Evolutionary conservation across 306 rosid genomes (phyloP), one percentile per base, ranked within the genome.

Genomic region (Benincasa hispida): DNA sequence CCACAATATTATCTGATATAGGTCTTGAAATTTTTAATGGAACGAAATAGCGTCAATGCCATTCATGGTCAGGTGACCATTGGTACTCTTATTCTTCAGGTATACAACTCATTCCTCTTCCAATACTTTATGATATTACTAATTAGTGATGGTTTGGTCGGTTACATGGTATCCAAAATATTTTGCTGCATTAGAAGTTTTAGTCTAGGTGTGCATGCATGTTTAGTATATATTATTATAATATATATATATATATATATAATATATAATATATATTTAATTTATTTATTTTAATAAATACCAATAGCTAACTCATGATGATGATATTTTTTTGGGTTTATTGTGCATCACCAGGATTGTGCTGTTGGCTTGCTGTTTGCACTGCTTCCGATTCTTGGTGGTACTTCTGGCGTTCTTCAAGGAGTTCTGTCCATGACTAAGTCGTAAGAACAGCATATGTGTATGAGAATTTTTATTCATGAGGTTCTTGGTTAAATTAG

Each of bases 291-390:
- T 48, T 72, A 48, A 32, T 30, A 32, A 19, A 62, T 18, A 18
- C 60, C 35, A 72, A 17, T 72, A 50, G 59, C 42, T 50, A 28
- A 17, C 45, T 14, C n/a, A 72, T 28, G 25, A 17, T 17, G 34
- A 47, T 72, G 13, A 48, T 41, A n/a, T 55, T 25, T 35, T 61
- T 10, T 81, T 79, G 53, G 53, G 51, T 74, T 54, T 21, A n/a
- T 1, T 58, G 80, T 79, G 76, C 54, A 58, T 68, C 79, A 72
- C 78, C 88, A 94, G 97, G 99, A 94, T 76, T 90, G 97, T 87
- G 95, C 99, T 37, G 96, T 94, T 67, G 99, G 99, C 76, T 87
- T 94, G 90, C 92, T 94, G 76, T 94, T 94, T 89, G 97, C 99
- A 10, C 77, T 94, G 88, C 91, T 94, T 83, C 99, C 99, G 9